Evolutionary conservation across 345 rosid species (phyloP), one percentile per base, ranked within the genome.

Genomic region (Arabis alpina): DNA sequence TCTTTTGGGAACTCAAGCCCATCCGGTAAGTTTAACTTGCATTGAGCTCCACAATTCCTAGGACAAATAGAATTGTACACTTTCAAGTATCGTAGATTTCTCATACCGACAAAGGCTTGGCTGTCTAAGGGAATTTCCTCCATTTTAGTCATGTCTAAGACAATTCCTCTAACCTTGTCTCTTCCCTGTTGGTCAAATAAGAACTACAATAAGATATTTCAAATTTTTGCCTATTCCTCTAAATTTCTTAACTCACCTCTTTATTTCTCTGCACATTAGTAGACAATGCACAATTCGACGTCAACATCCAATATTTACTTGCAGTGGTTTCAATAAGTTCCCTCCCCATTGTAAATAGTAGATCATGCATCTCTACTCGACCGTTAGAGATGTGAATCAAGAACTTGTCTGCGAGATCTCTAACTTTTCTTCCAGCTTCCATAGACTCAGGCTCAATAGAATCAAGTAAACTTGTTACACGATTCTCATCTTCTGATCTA

Each of bases 361-460:
- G 43, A 66, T 76, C 63, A 56, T 82, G 80, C 61, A 82, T 66
- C 13, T 57, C n/a, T 19, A 32, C 11, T 8, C 25, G 64, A n/a
- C 57, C 12, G 47, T 49, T 2, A 8, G 0, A 4, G 42, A 68
- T 1, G 10, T 9, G 0, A 19, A 82, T 37, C 7, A 80, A 68
- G 30, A 64, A 74, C 6, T 72, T 82, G 3, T 74, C 74, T 0
- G 3, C 0, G 0, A 82, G 80, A 19, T 58, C 56, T 36, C 25
- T 69, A 12, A 68, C 1, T 6, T 24, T 58, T 0, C 8, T 8
- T 9, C 30, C 71, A 11, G 14, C 10, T 14, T 53, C 60, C 8
- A 4, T 6, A 11, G 71, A 54, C 9, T 58, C 41, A 10, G 19
- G 44, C 1, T 39, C 39, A 51, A 1, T 1, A 52, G 59, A 40